Evolutionary conservation across 495 filamentous ascomycete species (phyloP).

Genomic region (Penicillium silybi): DNA sequence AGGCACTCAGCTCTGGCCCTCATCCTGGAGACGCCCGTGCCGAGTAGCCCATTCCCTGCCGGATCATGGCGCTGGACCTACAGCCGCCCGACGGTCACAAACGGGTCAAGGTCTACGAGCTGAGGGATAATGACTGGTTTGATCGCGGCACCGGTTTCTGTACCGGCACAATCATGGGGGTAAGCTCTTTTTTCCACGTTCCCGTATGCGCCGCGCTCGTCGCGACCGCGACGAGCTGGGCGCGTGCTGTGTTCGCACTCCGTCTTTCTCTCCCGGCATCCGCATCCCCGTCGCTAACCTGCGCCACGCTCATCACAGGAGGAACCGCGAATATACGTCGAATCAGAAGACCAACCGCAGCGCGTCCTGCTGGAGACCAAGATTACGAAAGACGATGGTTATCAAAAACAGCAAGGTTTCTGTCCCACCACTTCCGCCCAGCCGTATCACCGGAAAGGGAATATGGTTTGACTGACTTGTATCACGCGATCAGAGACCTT

Average conservation of each 20-base stretch:
- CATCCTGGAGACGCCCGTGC: slow-evolving; percentile 40
- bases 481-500: slow-evolving; percentile 68
- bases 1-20: slow-evolving; percentile 37
- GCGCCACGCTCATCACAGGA: slow-evolving; percentile 43
- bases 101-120: slow-evolving; percentile 98
- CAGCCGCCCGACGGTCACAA: slow-evolving; percentile 82
- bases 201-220: background rate
- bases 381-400: slow-evolving; percentile 91
- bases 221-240: slow-evolving; percentile 7
- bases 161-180: slow-evolving; percentile 68
- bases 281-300: background rate
- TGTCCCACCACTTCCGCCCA: slow-evolving; percentile 14
- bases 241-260: background rate
- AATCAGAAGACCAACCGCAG: slow-evolving; percentile 86
- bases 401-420: slow-evolving; percentile 96
- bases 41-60: slow-evolving; percentile 36
- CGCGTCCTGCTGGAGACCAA: slow-evolving; percentile 80
- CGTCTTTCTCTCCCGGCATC: background rate
- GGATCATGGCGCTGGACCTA: slow-evolving; percentile 80
- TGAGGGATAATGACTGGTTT: slow-evolving; percentile 98
- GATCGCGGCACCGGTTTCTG: slow-evolving; percentile 97
- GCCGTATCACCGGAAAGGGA: slow-evolving; percentile 8
- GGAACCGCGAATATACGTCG: slow-evolving; percentile 83
- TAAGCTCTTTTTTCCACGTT: slow-evolving; percentile 46
- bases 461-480: slow-evolving; percentile 20